phyloP scores from a whole-genome alignment of 1,284 basidiomycete genomes.

The Ganoderma lucidum region DNA sequence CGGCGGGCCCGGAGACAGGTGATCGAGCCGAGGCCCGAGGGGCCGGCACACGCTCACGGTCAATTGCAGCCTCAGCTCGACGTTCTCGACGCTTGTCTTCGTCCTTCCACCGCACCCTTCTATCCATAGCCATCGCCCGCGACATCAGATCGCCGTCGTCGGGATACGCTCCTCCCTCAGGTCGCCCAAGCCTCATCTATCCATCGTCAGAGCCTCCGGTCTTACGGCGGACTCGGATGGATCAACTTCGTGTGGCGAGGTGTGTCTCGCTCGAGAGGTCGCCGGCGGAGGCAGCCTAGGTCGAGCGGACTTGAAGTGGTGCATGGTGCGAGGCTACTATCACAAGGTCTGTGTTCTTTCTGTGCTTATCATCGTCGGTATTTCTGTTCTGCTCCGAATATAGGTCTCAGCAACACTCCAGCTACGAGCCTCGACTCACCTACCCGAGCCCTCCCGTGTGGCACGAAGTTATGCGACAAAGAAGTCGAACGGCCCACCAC shows the following conservation, averaged over 20 bases:
- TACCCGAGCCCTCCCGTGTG: not conserved
- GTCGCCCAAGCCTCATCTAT: not conserved
- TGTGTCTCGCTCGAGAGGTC: not conserved
- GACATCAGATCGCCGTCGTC: not conserved
- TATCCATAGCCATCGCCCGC: not conserved
- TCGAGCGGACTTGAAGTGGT: constrained; percentile 3
- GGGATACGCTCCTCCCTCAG: not conserved
- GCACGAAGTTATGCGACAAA: not conserved
- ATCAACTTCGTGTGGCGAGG: not conserved
- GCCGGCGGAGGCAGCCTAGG: not conserved
- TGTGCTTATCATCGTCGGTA: not conserved
- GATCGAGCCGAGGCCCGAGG: constrained; percentile 12
- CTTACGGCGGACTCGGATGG: not conserved
- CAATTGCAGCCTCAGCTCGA: not conserved
- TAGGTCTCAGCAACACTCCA: not conserved
- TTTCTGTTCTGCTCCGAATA: not conserved
- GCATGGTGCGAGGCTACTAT: not conserved
- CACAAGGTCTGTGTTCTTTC: not conserved
- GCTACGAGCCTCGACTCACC: not conserved
- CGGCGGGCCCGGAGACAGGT: constrained; percentile 27
- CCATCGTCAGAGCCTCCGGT: not conserved
- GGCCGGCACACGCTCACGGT: not conserved
- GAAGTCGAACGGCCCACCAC: not conserved
- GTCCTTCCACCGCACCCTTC: not conserved
- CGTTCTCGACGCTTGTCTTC: constrained; percentile 10